Evolutionary conservation across 208 protist species (phyloP), one percentile per base, ranked within the genome.

Genomic region (Trypanosoma melophagium): DNA sequence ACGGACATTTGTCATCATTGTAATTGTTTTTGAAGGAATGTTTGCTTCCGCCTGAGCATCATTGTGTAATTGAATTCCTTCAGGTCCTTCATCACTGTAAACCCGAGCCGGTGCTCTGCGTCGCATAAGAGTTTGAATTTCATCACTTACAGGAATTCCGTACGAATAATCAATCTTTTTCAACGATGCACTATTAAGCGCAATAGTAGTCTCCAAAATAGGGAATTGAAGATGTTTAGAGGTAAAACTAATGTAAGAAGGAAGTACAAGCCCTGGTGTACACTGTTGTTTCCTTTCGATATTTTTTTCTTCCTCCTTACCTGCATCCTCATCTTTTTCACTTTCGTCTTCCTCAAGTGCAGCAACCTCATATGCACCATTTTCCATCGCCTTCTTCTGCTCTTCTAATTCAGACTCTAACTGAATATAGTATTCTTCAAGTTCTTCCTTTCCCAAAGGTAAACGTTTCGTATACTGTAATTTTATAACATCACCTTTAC

Each of bases 11-110:
- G 67, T 38, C 3, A 13, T 74, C 0, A 85, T 60, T 13, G 50
- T 44, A 4, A 72, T 71, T 17, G 90, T 81, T 59, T 96, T 93
- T 1, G 86, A 90, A 1, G 90, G 90, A 17, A 90, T 87, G 61
- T 93, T 96, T 16, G 86, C 87, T 64, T 93, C 85, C n/a, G 73
- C 63, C 71, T 96, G 90, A 21, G 87, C 87, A 79, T 96, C 87
- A 72, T 96, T 92, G 24, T 81, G 74, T 14, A 91, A 54, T 17
- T 80, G 73, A 2, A 88, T 57, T 17, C 68, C 74, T 53, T 92
- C 86, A 10, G 84, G 77, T 0, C 81, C 87, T 13, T 84, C 78
- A 45, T 88, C 80, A 59, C 71, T 77, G 40, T 87, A 81, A 56
- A 77, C 78, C 3, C 82, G 78, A 0, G 77, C 72, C 7, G 87